A percentile compares a stretch with the other conserved stretches of the same genome.
These are phyloP conservation scores for Apiospora saccharicola DNA, from an alignment of 2,329 filamentous ascomycete species.

Conservation along the genomic window DNA sequence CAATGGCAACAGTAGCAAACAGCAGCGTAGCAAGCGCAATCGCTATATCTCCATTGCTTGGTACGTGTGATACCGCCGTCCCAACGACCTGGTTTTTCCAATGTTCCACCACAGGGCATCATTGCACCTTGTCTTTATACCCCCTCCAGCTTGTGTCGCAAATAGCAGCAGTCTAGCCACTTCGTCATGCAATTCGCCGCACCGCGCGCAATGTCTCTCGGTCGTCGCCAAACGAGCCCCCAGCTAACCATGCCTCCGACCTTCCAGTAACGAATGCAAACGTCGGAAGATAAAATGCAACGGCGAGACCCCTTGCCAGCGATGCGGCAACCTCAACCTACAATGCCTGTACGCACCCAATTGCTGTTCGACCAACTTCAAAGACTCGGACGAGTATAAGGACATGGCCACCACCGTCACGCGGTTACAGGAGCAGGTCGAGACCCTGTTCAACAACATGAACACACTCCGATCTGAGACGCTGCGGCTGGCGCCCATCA, in stretches of 20 bases:
- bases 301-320: slow-evolving; percentile 71
- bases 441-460: slow-evolving; percentile 76
- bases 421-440: slow-evolving; percentile 84
- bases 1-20: slow-evolving; percentile 44
- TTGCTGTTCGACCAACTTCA: slow-evolving; percentile 79
- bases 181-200: not conserved
- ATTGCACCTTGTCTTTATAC: not conserved
- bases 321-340: slow-evolving; percentile 73
- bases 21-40: slow-evolving; percentile 68
- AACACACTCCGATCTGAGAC: slow-evolving; percentile 69
- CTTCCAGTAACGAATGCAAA: slow-evolving; percentile 72
- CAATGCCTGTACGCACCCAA: slow-evolving; percentile 72
- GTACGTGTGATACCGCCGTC: slow-evolving; percentile 47
- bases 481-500: slow-evolving; percentile 52
- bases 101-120: slow-evolving; percentile 8
- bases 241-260: not conserved
- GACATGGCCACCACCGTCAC: slow-evolving; percentile 78
- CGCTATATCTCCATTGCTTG: slow-evolving; percentile 70
- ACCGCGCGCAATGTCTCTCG: not conserved
- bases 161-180: not conserved
- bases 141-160: not conserved
- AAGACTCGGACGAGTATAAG: slow-evolving; percentile 91
- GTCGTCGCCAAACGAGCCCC: not conserved
- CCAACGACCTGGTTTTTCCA: slow-evolving; percentile 3
- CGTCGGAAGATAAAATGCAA: slow-evolving; percentile 80